Conservation (phyloP, 225 moss, liverwort and hornwort species). For the Ulota crispa region DNA sequence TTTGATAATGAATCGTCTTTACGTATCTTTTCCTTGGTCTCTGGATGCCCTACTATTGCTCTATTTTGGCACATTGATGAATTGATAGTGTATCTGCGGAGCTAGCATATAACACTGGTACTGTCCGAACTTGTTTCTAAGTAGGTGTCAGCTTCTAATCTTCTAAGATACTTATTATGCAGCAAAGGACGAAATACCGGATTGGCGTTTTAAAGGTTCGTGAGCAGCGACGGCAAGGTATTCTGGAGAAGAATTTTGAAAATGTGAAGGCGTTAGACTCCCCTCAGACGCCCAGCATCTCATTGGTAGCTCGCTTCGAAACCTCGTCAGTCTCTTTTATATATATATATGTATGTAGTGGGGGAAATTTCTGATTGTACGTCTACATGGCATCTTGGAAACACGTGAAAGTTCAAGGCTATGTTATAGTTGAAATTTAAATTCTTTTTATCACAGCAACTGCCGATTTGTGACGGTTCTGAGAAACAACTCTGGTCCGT, state of each 20-base stretch:
- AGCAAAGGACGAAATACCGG: constrained; percentile 44
- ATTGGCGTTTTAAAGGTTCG: constrained; percentile 46
- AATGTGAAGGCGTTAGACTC: constrained; percentile 20
- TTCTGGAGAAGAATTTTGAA: constrained; percentile 21
- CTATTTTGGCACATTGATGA: neutral
- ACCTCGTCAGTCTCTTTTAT: neutral
- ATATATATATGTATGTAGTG: too few relatives aligned
- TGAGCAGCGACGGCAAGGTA: constrained; percentile 45
- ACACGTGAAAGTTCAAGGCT: neutral
- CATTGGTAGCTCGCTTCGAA: constrained; percentile 35
- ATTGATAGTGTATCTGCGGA: constrained; percentile 16
- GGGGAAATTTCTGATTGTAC: neutral
- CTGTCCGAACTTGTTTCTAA: neutral
- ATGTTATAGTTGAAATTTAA: neutral
- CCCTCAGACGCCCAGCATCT: constrained; percentile 31
- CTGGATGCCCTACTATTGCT: neutral
- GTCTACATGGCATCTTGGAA: neutral
- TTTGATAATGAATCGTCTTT: neutral
- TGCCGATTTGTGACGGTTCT: neutral
- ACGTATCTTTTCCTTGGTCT: neutral
- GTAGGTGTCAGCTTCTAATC: neutral
- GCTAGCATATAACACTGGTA: constrained; percentile 10
- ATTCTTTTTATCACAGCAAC: neutral
- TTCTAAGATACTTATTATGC: constrained; percentile 19
- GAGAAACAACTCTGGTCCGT: neutral